Evolutionary conservation across 352 stramenopile species (phyloP).

Genomic region (Hyaloperonospora brassicae): DNA sequence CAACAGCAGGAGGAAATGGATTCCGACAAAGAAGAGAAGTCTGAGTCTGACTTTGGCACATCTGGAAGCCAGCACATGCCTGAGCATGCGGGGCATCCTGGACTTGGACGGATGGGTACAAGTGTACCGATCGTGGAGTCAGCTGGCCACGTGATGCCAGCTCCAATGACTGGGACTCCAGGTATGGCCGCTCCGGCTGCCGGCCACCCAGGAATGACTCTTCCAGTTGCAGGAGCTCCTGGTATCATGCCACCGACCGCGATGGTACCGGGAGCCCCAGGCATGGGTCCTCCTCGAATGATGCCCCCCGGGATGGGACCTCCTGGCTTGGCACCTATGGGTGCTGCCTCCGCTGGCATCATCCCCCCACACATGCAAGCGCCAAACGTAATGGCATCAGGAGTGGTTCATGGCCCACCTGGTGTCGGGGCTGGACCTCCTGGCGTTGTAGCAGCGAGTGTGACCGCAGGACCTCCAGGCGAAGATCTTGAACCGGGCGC

Average conservation of each 20-base stretch:
- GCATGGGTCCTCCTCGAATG: constrained; percentile 25
- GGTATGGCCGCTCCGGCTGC: no score
- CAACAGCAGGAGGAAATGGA: constrained; percentile 38
- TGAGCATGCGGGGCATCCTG: constrained; percentile 6
- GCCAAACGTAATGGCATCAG: no score
- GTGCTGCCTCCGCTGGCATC: constrained; percentile 8
- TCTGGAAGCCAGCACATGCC: constrained; percentile 8
- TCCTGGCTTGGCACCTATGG: constrained; percentile 14
- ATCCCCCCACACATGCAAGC: constrained; percentile 24
- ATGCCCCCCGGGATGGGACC: constrained; percentile 21
- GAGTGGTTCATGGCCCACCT: constrained; percentile 16
- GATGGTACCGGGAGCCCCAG: constrained; percentile 22
- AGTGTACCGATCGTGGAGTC: constrained; percentile 10
- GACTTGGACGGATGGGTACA: constrained; percentile 10
- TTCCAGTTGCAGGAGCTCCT: constrained; percentile 20
- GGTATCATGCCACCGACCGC: constrained; percentile 15
- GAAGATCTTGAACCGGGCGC: constrained; percentile 45
- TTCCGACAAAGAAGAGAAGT: constrained; percentile 33
- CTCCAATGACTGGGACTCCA: constrained; percentile 15
- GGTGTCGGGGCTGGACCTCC: constrained; percentile 32
- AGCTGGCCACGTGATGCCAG: not conserved
- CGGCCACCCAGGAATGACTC: no score
- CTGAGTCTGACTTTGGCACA: constrained; percentile 2
- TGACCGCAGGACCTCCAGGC: constrained; percentile 19
- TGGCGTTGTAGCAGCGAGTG: no score